Percentiles rank a stretch among this genome's conserved stretches.
These are phyloP conservation scores for Turnera subulata DNA, from an alignment of 345 rosid species.

Conservation along the genomic window DNA sequence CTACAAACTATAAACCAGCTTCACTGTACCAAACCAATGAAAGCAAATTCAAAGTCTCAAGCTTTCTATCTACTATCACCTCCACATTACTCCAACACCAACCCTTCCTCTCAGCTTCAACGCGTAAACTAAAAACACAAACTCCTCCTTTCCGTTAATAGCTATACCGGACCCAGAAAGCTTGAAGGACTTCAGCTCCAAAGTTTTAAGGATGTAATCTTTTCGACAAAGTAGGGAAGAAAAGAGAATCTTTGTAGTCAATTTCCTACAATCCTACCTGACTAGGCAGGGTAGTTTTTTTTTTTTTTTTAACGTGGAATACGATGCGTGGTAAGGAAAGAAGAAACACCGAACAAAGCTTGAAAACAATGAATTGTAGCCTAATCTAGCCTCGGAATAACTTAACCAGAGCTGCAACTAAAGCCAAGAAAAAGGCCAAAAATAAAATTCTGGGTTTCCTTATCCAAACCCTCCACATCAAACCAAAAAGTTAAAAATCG, in stretches of 20 bases:
- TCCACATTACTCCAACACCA: not conserved
- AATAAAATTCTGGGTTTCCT: not conserved
- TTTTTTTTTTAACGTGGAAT: too few relatives aligned
- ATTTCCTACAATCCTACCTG: not conserved
- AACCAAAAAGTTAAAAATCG: not conserved
- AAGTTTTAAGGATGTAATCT: slow-evolving; percentile 10
- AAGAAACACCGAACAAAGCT: too few relatives aligned
- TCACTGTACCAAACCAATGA: slow-evolving; percentile 21
- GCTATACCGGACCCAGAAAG: slow-evolving; percentile 18
- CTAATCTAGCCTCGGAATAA: too few relatives aligned
- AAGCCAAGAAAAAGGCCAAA: not conserved
- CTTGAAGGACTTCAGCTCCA: slow-evolving; percentile 13
- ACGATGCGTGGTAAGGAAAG: too few relatives aligned
- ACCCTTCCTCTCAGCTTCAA: slow-evolving; percentile 8
- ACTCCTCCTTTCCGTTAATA: slow-evolving; percentile 1
- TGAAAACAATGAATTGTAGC: too few relatives aligned
- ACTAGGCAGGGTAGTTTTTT: too few relatives aligned
- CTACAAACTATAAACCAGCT: slow-evolving; percentile 8
- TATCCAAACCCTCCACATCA: not conserved
- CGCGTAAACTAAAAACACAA: slow-evolving; percentile 6
- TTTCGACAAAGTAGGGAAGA: slow-evolving; percentile 3
- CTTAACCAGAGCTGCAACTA: not conserved
- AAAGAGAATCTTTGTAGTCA: not conserved
- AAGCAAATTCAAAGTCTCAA: slow-evolving; percentile 17
- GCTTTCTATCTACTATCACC: slow-evolving; percentile 10